Evolutionary conservation across 208 protist genomes (phyloP).

Genomic region (Zelonia costaricensis): DNA sequence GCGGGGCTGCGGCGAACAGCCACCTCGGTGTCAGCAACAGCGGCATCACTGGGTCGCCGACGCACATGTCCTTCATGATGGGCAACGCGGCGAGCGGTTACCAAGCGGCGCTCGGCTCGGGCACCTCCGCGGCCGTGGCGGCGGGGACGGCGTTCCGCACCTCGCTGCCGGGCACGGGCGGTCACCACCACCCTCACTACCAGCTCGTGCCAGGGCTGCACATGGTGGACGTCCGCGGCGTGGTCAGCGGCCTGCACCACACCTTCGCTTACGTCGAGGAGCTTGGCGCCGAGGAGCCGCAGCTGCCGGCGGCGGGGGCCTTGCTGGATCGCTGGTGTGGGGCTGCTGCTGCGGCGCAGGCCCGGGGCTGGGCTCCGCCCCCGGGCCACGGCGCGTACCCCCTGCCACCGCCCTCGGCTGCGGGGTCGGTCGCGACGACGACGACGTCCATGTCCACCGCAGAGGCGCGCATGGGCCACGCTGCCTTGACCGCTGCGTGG

Average conservation of each 20-base stretch:
- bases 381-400: background rate
- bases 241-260: conserved; percentile 84
- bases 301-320: background rate
- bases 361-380: background rate
- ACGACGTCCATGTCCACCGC: too few relatives aligned
- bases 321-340: background rate
- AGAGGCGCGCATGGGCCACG: background rate
- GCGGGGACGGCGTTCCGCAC: background rate
- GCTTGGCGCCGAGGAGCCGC: conserved; percentile 7
- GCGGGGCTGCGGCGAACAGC: background rate
- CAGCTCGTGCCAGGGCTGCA: conserved; percentile 55
- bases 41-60: conserved; percentile 7
- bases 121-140: background rate
- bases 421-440: background rate
- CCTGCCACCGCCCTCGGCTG: background rate
- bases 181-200: conserved; percentile 32
- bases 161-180: conserved; percentile 10
- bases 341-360: background rate
- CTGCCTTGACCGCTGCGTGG: background rate
- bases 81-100: background rate
- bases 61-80: background rate
- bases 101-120: background rate
- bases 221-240: conserved; percentile 50
- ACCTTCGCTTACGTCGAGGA: conserved; percentile 82
- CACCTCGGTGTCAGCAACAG: conserved; percentile 5